Base-by-base conservation (phyloP, 2,329 filamentous ascomycete genomes). In the Sclerotinia glacialis region DNA sequence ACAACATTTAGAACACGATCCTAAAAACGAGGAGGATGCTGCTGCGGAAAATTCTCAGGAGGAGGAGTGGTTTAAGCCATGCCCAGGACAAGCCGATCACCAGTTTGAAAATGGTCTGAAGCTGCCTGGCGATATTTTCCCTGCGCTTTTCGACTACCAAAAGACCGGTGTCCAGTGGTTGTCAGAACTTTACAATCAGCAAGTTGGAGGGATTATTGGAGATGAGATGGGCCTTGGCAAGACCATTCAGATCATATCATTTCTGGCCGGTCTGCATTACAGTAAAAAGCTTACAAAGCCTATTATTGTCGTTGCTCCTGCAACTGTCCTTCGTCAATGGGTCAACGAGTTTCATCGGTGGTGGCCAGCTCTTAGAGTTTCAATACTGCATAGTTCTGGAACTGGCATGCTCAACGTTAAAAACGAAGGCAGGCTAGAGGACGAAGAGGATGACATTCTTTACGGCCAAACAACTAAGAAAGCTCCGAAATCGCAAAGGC, bases 151-250 rank as follows among this genome's bases (percentile, higher is more conserved):
- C 73, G 92, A 96, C 70, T 99, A 99, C 72, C 95, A 99, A 74
- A 97, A 97, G 78, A 97, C 93, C 0, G 93, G 94, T 4, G 93
- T 99, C 4, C 91, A 97, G 75, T 99, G 95, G 95, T 84, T 99
- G 8, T 93, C 92, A 77, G 94, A 99, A 77, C 81, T 99, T 2
- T 94, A 96, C 76, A 87, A 88, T 66, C 93, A 97, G 76, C 86
- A 90, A 68, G 93, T 97, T 6, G 95, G 95, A 31, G 95, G 95
- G 3, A 98, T 99, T 64, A 85, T 99, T 49, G 95, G 94, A 7
- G 95, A 99, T 75, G 95, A 99, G 78, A 99, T 99, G 95, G 95
- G 96, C 0, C 80, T 99, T n/a, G 95, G 95, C 5, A 99, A 99
- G 79, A 99, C 95, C 1, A 89, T 91, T 34, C 89, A 91, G 74